Conservation (phyloP, 805 yeast genomes). For the Yamadazyma endophytica region DNA sequence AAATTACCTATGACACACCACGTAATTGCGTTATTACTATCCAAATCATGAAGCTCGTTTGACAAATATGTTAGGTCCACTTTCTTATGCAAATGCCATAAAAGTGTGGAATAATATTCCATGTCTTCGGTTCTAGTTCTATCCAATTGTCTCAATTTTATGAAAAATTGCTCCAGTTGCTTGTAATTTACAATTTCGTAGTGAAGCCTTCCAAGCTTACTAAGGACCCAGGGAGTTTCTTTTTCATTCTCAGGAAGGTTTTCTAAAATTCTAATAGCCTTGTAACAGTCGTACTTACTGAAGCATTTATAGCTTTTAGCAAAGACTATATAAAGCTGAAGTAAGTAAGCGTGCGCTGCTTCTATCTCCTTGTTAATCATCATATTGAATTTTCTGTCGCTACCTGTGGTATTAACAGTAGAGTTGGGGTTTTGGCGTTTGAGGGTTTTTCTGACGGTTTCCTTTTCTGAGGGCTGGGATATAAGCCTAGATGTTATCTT, state of each 20-base stretch:
- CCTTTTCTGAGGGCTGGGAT: constrained; percentile 30
- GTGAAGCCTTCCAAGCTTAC: constrained; percentile 74
- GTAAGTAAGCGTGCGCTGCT: constrained; percentile 37
- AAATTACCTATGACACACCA: constrained; percentile 93
- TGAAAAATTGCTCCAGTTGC: constrained; percentile 63
- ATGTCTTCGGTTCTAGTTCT: constrained; percentile 79
- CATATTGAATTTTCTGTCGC: constrained; percentile 4
- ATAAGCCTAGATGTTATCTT: constrained; percentile 46
- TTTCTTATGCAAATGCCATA: constrained; percentile 89
- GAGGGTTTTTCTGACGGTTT: constrained; percentile 20
- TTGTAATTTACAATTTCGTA: constrained; percentile 86
- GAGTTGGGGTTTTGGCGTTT: constrained; percentile 10
- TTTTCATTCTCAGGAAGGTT: constrained; percentile 59
- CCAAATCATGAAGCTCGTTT: constrained; percentile 68
- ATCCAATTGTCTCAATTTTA: constrained; percentile 60
- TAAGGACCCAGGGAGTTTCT: constrained; percentile 80
- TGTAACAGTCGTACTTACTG: constrained; percentile 68
- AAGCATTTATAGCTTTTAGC: constrained; percentile 61
- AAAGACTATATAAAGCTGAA: constrained; percentile 46
- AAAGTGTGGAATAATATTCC: constrained; percentile 84
- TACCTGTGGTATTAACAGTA: constrained; percentile 4
- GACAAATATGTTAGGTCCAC: constrained; percentile 76
- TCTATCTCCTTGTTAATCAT: constrained; percentile 21
- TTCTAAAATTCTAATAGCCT: constrained; percentile 68
- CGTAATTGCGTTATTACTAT: constrained; percentile 68